Evolutionary conservation across 495 filamentous ascomycete species (phyloP).

Genomic region (Hypoxylon intermedium): DNA sequence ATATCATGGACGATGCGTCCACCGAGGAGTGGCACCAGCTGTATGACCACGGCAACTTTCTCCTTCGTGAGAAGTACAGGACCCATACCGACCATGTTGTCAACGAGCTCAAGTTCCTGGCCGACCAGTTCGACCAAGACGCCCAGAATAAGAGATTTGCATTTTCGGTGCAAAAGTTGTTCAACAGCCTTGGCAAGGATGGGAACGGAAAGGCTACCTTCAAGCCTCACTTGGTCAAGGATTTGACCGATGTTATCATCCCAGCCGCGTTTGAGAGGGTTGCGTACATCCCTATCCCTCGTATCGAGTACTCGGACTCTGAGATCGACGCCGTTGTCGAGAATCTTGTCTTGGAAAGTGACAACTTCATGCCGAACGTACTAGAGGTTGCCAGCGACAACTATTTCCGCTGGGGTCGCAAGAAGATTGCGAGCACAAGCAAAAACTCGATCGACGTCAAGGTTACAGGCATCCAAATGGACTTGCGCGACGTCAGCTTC

Average conservation of each 20-base stretch:
- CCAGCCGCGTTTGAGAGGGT: constrained; percentile 85
- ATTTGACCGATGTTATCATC: constrained; percentile 84
- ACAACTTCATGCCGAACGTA: constrained; percentile 96
- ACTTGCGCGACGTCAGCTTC: constrained; percentile 87
- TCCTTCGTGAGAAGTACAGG: constrained; percentile 88
- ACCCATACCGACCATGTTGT: constrained; percentile 85
- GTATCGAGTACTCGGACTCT: constrained; percentile 90
- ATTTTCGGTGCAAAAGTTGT: constrained; percentile 79
- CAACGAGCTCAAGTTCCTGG: constrained; percentile 89
- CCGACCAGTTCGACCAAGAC: constrained; percentile 87
- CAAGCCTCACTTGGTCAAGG: constrained; percentile 90
- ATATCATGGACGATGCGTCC: constrained; percentile 83
- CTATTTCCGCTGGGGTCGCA: constrained; percentile 94
- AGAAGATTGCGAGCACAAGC: constrained; percentile 73
- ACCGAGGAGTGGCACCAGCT: constrained; percentile 83
- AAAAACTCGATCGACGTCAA: constrained; percentile 84
- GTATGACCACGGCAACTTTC: constrained; percentile 85
- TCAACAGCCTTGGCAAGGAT: constrained; percentile 80
- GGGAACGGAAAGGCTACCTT: constrained; percentile 83
- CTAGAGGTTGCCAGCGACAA: constrained; percentile 91
- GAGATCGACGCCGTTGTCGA: constrained; percentile 88
- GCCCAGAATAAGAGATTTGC: constrained; percentile 82
- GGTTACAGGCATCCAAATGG: constrained; percentile 88
- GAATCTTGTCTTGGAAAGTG: constrained; percentile 92
- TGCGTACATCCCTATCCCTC: constrained; percentile 90